Conservation (phyloP, 768 basidiomycete genomes). For the Termitomyces sp. region DNA sequence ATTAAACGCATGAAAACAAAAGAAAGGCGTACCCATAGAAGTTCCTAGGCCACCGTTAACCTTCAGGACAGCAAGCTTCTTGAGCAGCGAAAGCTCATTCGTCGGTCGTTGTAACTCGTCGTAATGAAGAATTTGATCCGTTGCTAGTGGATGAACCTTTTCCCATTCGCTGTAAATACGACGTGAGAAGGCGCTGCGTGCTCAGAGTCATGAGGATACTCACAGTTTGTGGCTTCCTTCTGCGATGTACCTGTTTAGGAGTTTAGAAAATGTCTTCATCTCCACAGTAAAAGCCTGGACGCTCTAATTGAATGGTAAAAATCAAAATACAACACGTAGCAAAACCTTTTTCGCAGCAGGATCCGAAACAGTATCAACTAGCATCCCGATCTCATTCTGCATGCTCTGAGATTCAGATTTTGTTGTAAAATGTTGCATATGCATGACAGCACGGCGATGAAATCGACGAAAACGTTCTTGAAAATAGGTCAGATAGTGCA, state of each 20-base stretch:
- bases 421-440: slow-evolving; percentile 35
- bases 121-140: slow-evolving; percentile 72
- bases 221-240: slow-evolving; percentile 71
- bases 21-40: slow-evolving; percentile 58
- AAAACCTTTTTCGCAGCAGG: slow-evolving; percentile 53
- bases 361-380: slow-evolving; percentile 62
- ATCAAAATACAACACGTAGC: background rate
- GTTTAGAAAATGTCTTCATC: slow-evolving; percentile 81
- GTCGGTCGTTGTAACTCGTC: slow-evolving; percentile 47
- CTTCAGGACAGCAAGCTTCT: slow-evolving; percentile 41
- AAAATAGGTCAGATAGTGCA: slow-evolving; percentile 37
- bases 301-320: slow-evolving; percentile 13
- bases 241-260: slow-evolving; percentile 77
- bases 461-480: slow-evolving; percentile 31
- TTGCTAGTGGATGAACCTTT: slow-evolving; percentile 26
- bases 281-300: slow-evolving; percentile 63
- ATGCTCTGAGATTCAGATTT: slow-evolving; percentile 57
- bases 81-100: slow-evolving; percentile 47
- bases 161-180: slow-evolving; percentile 13
- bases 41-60: slow-evolving; percentile 89
- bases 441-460: slow-evolving; percentile 34
- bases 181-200: background rate
- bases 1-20: background rate
- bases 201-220: slow-evolving; percentile 25
- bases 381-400: slow-evolving; percentile 63